Evolutionary conservation across 2,329 filamentous ascomycete species (phyloP).

Genomic region (Chaetoscypha palmicola): DNA sequence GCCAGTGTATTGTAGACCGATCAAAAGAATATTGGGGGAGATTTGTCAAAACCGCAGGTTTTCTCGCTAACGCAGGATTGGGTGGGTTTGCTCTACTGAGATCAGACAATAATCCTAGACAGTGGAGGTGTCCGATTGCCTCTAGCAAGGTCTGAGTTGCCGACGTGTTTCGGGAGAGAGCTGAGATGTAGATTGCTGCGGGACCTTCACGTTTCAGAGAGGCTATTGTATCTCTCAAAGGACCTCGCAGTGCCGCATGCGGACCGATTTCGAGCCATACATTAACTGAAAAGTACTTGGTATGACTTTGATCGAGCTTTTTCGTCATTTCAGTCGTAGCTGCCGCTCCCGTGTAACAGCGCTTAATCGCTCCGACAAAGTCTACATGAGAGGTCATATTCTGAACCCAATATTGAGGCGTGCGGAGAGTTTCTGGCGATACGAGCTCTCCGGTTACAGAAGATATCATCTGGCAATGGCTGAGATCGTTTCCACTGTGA

Average conservation of each 20-base stretch:
- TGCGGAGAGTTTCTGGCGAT: conserved; percentile 16
- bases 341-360: too few species aligned
- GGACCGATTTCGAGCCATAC: conserved; percentile 14
- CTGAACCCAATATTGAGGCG: conserved; percentile 36
- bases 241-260: conserved; percentile 5
- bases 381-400: conserved; percentile 40
- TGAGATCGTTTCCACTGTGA: not conserved
- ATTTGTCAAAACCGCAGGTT: not conserved
- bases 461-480: conserved; percentile 34
- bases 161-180: not conserved
- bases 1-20: not conserved
- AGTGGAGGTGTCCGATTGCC: not conserved
- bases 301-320: not conserved
- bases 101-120: not conserved
- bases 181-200: not conserved
- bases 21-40: conserved; percentile 4
- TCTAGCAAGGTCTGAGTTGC: not conserved
- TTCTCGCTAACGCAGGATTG: too few species aligned
- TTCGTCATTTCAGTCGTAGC: not conserved
- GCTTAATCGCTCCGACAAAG: conserved; percentile 35
- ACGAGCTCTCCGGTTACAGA: conserved; percentile 31
- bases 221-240: not conserved
- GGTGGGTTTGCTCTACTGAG: not conserved
- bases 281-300: not conserved
- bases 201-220: not conserved